phyloP scores from a whole-genome alignment of 2,329 filamentous ascomycete species.

The Diplodia intermedia region DNA sequence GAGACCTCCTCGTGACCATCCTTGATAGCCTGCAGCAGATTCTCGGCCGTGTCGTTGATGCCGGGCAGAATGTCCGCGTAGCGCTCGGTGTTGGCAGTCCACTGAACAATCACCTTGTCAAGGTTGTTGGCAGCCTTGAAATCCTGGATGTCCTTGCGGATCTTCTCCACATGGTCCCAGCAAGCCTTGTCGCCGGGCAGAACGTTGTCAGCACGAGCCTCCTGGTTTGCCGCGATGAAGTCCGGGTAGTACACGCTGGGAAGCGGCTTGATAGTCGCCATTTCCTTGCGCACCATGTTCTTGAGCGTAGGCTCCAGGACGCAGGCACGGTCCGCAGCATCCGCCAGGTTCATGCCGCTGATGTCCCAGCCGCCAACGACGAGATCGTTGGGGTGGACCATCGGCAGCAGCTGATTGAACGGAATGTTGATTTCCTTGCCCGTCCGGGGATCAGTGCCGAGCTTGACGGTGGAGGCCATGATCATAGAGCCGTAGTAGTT shows the following conservation, averaged over 20 bases:
- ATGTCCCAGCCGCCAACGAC: conserved; percentile 98
- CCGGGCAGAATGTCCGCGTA: conserved; percentile 87
- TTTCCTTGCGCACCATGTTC: conserved; percentile 87
- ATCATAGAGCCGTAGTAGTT: conserved; percentile 99
- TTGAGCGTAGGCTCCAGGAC: conserved; percentile 97
- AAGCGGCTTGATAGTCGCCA: conserved; percentile 85
- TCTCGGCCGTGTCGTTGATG: conserved; percentile 96
- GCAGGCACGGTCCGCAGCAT: conserved; percentile 93
- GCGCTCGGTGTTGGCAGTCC: conserved; percentile 99
- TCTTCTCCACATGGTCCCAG: conserved; percentile 86
- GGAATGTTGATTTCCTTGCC: conserved; percentile 93
- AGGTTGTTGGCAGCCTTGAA: conserved; percentile 87
- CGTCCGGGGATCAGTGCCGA: conserved; percentile 84
- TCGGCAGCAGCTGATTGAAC: conserved; percentile 91
- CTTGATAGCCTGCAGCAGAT: conserved; percentile 87
- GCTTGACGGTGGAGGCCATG: conserved; percentile 97
- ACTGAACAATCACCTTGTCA: conserved; percentile 96
- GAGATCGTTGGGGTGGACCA: conserved; percentile 97
- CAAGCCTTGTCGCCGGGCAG: conserved; percentile 83
- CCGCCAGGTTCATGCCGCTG: conserved; percentile 84
- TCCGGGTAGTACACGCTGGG: conserved; percentile 98
- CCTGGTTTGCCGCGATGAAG: conserved; percentile 99
- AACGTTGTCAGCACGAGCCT: conserved; percentile 92
- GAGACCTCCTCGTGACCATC: conserved; percentile 87
- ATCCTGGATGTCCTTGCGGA: conserved; percentile 89